Evolutionary conservation across 179 eudicot species (phyloP), one percentile per base, ranked within the genome.

Genomic region (Beta lomatogona): DNA sequence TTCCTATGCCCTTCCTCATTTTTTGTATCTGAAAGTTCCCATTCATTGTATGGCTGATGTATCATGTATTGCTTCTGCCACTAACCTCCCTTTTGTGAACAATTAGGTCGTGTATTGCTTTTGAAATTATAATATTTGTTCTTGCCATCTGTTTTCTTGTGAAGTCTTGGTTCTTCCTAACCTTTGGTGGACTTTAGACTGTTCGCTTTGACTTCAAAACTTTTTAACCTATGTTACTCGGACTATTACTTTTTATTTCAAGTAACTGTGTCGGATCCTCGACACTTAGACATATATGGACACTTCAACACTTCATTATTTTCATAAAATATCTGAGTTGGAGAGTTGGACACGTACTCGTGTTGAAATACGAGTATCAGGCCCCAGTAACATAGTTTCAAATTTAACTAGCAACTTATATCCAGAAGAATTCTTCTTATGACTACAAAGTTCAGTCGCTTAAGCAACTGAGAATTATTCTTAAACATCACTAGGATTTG

Each of bases 401-500:
- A 9, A 6, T 60, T 73, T 2, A 53, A 15, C 22, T 66, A 13
- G 31, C 57, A 48, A 77, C 45, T 50, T 18, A 3, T 31, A 71
- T 60, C n/a, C 28, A 64, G 9, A 44, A 28, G 31, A 69, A 44
- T n/a, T 36, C 66, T 64, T 77, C 41, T 55, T 45, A 22, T 81
- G 78, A 80, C 21, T 66, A 22, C 31, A 36, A 22, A 68, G 41
- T 65, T 59, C 36, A 13, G 55, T 60, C 25, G 10, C 45, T 73
- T 12, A 2, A 58, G 59, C 36, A 71, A 80, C 79, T 81, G 55
- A 65, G 22, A 52, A 41, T 7, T 13, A 50, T 41, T 50, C 31
- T 72, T 71, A 58, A 79, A 69, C 63, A 75, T 67, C 36, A 11
- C 28, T 75, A 45, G 85, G 71, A 68, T 68, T 71, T 76, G 50